A percentile compares a stretch with the other conserved stretches of the same genome.
phyloP scores from a whole-genome alignment of 768 basidiomycete species.

The Chlorophyllum brunneum region DNA sequence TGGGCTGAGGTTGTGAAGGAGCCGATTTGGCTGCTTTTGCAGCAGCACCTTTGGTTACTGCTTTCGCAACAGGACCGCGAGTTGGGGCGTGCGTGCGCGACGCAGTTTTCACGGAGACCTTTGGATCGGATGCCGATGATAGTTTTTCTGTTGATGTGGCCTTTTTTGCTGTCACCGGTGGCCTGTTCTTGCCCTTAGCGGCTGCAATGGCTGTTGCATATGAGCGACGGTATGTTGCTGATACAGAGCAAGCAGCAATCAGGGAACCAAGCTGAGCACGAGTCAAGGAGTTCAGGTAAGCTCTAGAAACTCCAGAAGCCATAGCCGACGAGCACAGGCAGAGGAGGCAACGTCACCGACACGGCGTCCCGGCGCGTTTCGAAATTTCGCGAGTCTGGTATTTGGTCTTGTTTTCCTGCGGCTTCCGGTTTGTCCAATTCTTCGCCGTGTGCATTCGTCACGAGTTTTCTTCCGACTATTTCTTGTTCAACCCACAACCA shows the following conservation, averaged over 20 bases:
- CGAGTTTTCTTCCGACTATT: slow-evolving; percentile 21
- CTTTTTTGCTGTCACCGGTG: slow-evolving; percentile 7
- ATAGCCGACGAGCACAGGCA: no score
- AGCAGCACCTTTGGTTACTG: background rate
- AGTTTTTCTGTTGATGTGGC: slow-evolving; percentile 3
- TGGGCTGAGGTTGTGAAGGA: background rate
- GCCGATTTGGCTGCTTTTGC: background rate
- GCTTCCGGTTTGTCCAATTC: background rate
- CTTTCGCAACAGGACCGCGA: background rate
- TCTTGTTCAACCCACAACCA: slow-evolving; percentile 27
- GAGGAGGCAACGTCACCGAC: slow-evolving; percentile 3
- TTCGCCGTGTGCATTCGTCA: slow-evolving; percentile 2
- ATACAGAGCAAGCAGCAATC: background rate
- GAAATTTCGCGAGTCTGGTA: background rate
- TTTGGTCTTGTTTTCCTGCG: slow-evolving; percentile 19
- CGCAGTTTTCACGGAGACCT: background rate
- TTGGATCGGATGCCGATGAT: background rate
- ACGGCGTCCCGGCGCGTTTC: slow-evolving; percentile 2
- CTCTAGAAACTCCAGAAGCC: slow-evolving; percentile 17
- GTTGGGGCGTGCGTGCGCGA: background rate
- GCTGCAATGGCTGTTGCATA: background rate
- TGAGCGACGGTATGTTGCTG: slow-evolving; percentile 1
- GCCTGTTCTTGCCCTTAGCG: background rate
- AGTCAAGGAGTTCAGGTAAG: slow-evolving; percentile 14
- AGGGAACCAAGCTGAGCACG: slow-evolving; percentile 4